Conservation (phyloP, 2,329 filamentous ascomycete genomes). For the Ceratocystiopsis brevicomis region DNA sequence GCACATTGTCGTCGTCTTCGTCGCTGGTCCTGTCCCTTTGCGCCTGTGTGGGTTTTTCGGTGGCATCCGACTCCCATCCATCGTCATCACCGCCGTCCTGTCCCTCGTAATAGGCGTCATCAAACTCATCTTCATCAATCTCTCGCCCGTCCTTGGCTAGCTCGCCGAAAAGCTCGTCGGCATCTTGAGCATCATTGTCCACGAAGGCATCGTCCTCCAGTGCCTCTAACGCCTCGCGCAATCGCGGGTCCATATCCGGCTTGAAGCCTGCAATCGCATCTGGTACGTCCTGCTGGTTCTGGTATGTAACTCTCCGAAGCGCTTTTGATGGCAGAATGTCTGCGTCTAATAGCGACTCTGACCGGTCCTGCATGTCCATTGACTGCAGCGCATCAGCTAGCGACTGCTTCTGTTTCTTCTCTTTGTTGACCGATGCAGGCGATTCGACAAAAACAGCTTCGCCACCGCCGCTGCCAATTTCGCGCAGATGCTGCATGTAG, state of each 20-base stretch:
- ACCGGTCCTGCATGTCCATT: conserved; percentile 34
- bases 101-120: conserved; percentile 36
- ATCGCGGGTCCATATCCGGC: conserved; percentile 88
- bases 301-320: conserved; percentile 58
- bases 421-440: conserved; percentile 41
- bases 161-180: conserved; percentile 62
- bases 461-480: conserved; percentile 55
- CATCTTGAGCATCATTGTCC: conserved; percentile 68
- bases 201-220: conserved; percentile 92
- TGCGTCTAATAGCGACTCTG: conserved; percentile 45
- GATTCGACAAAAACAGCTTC: conserved; percentile 71
- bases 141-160: conserved; percentile 27
- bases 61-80: conserved; percentile 90
- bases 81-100: conserved; percentile 46
- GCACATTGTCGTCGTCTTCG: too few species aligned
- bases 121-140: conserved; percentile 55
- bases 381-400: conserved; percentile 67
- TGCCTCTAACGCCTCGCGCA: conserved; percentile 82
- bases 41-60: conserved; percentile 46
- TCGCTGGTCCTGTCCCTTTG: too few species aligned
- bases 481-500: conserved; percentile 97
- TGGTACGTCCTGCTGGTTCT: conserved; percentile 82
- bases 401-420: conserved; percentile 53
- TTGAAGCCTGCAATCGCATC: conserved; percentile 87
- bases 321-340: conserved; percentile 67